Percentiles rank a stretch among this genome's conserved stretches.
These are phyloP conservation scores for Tolypocladium ovalisporum DNA, from an alignment of 2,329 filamentous ascomycete species.

Conservation along the genomic window DNA sequence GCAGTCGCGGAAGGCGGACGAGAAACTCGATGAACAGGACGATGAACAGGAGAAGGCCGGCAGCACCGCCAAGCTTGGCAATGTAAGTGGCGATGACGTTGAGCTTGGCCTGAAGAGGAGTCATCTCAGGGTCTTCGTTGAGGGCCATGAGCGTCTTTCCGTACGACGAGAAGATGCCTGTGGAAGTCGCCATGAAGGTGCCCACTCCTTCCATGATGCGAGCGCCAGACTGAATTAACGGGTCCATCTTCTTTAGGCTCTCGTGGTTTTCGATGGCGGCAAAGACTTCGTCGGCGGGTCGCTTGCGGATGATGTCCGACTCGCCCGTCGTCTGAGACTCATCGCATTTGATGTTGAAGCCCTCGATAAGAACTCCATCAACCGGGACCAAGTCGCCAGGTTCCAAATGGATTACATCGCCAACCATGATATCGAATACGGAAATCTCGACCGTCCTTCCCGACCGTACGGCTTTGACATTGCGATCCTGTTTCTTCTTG, in stretches of 20 bases:
- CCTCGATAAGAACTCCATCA: slow-evolving; percentile 62
- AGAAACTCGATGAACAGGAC: slow-evolving; percentile 81
- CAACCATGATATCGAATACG: slow-evolving; percentile 57
- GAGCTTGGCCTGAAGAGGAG: slow-evolving; percentile 65
- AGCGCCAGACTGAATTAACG: slow-evolving; percentile 75
- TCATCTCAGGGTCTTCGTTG: slow-evolving; percentile 64
- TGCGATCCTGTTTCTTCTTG: slow-evolving; percentile 66
- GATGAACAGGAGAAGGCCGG: slow-evolving; percentile 70
- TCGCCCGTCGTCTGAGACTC: slow-evolving; percentile 73
- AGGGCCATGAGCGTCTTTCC: slow-evolving; percentile 66
- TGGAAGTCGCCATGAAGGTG: slow-evolving; percentile 63
- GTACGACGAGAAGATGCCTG: slow-evolving; percentile 63
- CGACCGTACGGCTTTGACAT: slow-evolving; percentile 61
- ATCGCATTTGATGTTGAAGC: slow-evolving; percentile 66
- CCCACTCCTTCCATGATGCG: slow-evolving; percentile 70
- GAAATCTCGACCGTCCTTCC: slow-evolving; percentile 60
- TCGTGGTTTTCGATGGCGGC: slow-evolving; percentile 57
- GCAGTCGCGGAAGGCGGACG: slow-evolving; percentile 46
- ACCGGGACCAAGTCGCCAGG: slow-evolving; percentile 66
- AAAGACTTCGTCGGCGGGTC: slow-evolving; percentile 55
- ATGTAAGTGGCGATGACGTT: slow-evolving; percentile 68
- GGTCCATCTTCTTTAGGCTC: slow-evolving; percentile 61
- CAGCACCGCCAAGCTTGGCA: slow-evolving; percentile 64
- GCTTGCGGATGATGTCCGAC: slow-evolving; percentile 64
- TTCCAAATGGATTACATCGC: slow-evolving; percentile 63